These are phyloP conservation scores for Aspergillus tamarii DNA, from an alignment of 2,329 filamentous ascomycete genomes.

Conservation along the genomic window DNA sequence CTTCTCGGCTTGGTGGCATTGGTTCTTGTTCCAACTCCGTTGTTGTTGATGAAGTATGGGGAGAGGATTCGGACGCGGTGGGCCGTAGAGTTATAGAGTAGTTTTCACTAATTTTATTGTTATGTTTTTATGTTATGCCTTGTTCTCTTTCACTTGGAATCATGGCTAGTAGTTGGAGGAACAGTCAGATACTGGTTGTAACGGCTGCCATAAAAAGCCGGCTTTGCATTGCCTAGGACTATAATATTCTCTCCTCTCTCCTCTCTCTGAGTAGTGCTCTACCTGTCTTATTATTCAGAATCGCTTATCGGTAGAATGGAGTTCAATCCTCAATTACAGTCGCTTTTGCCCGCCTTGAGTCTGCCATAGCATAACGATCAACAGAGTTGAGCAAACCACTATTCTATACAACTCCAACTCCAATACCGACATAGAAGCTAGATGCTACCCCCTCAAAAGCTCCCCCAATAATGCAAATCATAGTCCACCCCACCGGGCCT, in stretches of 20 bases:
- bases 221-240: no score
- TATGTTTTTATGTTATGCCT: background rate
- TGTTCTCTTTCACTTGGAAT: background rate
- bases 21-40: conserved; percentile 35
- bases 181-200: no score
- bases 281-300: background rate
- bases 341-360: background rate
- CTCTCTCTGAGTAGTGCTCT: no score
- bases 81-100: background rate
- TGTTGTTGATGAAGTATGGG: conserved; percentile 25
- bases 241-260: no score
- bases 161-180: background rate
- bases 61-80: background rate
- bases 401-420: background rate
- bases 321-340: background rate
- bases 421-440: background rate
- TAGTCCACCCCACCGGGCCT: conserved; percentile 32
- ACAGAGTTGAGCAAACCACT: background rate
- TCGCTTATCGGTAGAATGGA: background rate
- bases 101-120: background rate
- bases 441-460: conserved; percentile 16
- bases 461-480: conserved; percentile 36
- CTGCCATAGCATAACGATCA: background rate
- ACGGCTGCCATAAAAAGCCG: no score
- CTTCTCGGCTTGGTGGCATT: conserved; percentile 25